Evolutionary conservation across 495 filamentous ascomycete genomes (phyloP), one percentile per base, ranked within the genome.

Genomic region (Peziza echinospora): DNA sequence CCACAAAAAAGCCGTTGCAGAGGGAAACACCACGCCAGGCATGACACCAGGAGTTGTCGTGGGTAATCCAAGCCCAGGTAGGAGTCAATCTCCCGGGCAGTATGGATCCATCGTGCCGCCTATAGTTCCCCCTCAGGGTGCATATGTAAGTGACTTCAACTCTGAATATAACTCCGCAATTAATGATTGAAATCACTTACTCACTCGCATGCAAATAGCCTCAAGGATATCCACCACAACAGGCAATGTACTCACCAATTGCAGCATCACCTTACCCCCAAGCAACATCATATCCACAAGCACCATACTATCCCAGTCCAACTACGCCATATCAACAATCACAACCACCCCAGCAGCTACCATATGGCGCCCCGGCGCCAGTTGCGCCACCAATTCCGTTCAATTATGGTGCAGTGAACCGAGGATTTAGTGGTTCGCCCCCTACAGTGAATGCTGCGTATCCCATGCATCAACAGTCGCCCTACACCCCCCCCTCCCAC

Each of bases 1-100:
- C 53, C 79, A 85, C 51, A 80, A 79, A 48, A 58, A 55, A 19
- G 52, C 55, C 24, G 57, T 58, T 55, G 55, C 51, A 0, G 30
- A 37, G 13, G 30, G 30, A 13, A 42, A 46, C 45, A 45, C 49
- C 13, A 47, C 53, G 22, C 47, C 47, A 44, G 47, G 54, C n/a
- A 21, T 45, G 9, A 49, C 40, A 43, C 45, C 41, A 21, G 45
- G 26, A 21, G 43, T 45, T 23, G 24, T 44, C 6, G 49, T 47
- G 37, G 46, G 25, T 8, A 49, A 37, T 43, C 44, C 47, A 26
- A 56, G 55, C 34, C 56, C 56, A 30, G 55, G 55, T 5, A 44
- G 55, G 49, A 54, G 55, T 28, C 51, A 56, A 26, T 57, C 54
- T 23, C 55, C 55, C 23, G 55, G 52, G 6, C 52, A 55, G 28